Evolutionary conservation across 2,329 filamentous ascomycete genomes (phyloP), one percentile per base, ranked within the genome.

Genomic region (Alternaria rosae): DNA sequence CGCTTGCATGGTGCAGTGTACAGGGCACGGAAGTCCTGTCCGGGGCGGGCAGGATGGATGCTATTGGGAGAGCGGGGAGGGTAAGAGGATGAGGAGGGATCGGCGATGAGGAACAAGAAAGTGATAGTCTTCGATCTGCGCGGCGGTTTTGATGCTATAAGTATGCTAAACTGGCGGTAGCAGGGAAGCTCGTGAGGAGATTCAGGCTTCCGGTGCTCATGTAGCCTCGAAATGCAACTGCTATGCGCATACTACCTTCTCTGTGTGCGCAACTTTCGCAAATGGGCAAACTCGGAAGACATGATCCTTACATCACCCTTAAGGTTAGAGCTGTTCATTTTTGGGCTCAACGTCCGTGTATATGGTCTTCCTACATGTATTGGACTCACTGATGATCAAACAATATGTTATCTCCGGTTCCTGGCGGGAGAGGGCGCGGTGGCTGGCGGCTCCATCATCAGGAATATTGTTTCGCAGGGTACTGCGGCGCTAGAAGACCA

Each of bases 101-200:
- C 13, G 35, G 38, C 52, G 38, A 55, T 48, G 15, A 57, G 44
- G 35, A 51, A 51, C 38, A 60, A 44, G 53, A 15, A 38, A 26
- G 5, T n/a, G 35, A 51, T 56, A 20, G n/a, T 4, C 53, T 15
- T 32, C 35, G 20, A 50, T 51, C 32, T n/a, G 3, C 38, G 35
- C 25, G 5, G 21, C 15, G 9, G 20, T 32, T 8, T 2, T 38
- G 35, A 38, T 5, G 32, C 8, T 38, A 15, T 38, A n/a, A 4
- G 32, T 1, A 4, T 35, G 4, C 15, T 35, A 35, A 3, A n/a
- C 9, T 6, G 7, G 13, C n/a, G 15, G 0, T 35, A 15, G n/a
- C 32, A n/a, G 9, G 32, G 32, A 4, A 35, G 15, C 32, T 32
- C 13, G 13, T 13, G 13, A 15, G 6, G 13, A 35, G 4, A 1